Evolutionary conservation across 2,329 filamentous ascomycete species (phyloP).

Genomic region (Trichoderma atroviride): DNA sequence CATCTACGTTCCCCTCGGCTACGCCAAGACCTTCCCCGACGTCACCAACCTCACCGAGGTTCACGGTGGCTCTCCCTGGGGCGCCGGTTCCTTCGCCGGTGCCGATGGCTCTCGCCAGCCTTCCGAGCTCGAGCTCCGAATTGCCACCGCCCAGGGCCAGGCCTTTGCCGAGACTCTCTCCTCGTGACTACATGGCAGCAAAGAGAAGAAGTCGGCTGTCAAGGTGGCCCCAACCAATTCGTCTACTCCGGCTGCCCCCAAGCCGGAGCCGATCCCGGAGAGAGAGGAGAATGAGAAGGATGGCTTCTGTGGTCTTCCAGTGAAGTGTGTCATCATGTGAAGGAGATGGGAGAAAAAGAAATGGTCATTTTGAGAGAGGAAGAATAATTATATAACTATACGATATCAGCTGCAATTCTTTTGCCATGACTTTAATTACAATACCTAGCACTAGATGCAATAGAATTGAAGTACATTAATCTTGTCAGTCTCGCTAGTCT

Average conservation of each 20-base stretch:
- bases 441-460: conserved; percentile 14
- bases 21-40: conserved; percentile 74
- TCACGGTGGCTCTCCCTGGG: conserved; percentile 88
- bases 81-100: conserved; percentile 84
- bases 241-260: conserved; percentile 29
- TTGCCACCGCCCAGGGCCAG: conserved; percentile 84
- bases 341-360: not conserved
- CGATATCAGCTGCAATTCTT: conserved; percentile 5
- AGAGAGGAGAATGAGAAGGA: conserved; percentile 48
- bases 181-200: conserved; percentile 75
- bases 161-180: conserved; percentile 75
- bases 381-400: not conserved
- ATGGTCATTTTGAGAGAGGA: conserved; percentile 12
- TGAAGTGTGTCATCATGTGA: conserved; percentile 71
- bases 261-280: conserved; percentile 16
- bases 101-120: conserved; percentile 85
- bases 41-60: conserved; percentile 75
- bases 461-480: conserved; percentile 14
- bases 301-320: conserved; percentile 71
- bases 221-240: conserved; percentile 34
- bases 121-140: conserved; percentile 69
- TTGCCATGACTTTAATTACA: conserved; percentile 12
- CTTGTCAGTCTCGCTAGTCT: not conserved
- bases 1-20: conserved; percentile 94
- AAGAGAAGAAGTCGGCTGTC: conserved; percentile 35